Evolutionary conservation across 2,329 filamentous ascomycete genomes (phyloP), one percentile per base, ranked within the genome.

Genomic region (Xylariomycetidae sp.): DNA sequence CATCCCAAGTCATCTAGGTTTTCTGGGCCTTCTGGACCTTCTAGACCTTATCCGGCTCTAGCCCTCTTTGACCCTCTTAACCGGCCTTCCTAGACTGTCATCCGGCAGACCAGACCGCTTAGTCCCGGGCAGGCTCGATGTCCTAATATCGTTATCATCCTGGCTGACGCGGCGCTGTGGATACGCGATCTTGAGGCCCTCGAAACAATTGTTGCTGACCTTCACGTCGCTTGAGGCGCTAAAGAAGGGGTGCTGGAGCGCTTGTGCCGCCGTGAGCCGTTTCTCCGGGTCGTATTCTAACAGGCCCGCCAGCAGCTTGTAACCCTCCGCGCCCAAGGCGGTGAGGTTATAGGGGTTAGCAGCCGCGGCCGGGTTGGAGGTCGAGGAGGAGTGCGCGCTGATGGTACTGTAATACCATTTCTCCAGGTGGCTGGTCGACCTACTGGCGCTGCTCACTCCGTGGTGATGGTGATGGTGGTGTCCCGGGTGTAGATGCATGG

Each of bases 111-210:
- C 90, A 44, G 84, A 90, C 39, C 89, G 71, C 66, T 97, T 97
- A 0, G 89, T 95, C 0, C 90, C 92, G 1, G 90, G 88, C 22
- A 96, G 61, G 58, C 88, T 94, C 27, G 82, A 82, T 1, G 86
- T 89, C n/a, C 87, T 73, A 36, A 97, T 96, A 59, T 97, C 92
- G 50, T 95, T 94, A 56, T 96, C 88, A 53, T 98, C 92, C 50
- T 94, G 83, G 49, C 85, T 95, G 25, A 98, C 89, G 30, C 90
- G 77, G 6, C 92, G 75, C 53, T 88, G 81, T 0, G 92, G 92
- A 58, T 98, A 98, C 52, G 92, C 87, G 42, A 80, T 80, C 61
- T 88, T 87, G 33, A 88, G 72, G 0, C 89, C 88, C 52, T 95
- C 88, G 48, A 98, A 98, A 54, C 88, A 96, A 55, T 94, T 92